phyloP scores from a whole-genome alignment of 345 rosid species.

The Eucalyptus melliodora region DNA sequence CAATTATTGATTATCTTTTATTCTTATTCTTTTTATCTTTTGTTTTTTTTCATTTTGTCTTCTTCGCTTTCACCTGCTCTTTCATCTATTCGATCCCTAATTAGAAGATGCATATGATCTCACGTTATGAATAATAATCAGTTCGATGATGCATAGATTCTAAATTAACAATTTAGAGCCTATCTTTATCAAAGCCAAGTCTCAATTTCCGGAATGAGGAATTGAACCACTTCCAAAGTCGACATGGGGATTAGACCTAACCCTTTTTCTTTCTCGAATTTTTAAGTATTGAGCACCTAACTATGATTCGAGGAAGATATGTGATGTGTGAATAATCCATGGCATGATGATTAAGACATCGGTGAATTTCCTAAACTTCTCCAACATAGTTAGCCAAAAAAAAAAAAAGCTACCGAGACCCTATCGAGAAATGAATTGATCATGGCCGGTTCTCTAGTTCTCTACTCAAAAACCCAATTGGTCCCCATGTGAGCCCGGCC shows the following conservation, averaged over 20 bases:
- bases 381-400: neutral
- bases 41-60: neutral
- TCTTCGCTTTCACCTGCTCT: neutral
- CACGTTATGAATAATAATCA: neutral
- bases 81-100: neutral
- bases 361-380: neutral
- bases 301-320: neutral
- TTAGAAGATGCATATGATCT: neutral
- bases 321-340: neutral
- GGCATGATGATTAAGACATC: neutral
- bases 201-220: fast-evolving
- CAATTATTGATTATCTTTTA: neutral
- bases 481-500: neutral
- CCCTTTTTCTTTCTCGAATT: neutral
- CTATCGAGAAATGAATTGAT: neutral
- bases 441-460: neutral
- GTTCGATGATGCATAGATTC: neutral
- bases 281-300: neutral
- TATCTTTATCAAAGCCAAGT: neutral
- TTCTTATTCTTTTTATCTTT: neutral
- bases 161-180: neutral
- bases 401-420: neutral
- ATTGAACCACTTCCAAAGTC: neutral
- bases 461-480: neutral
- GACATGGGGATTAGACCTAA: neutral